Percentiles rank a stretch among this genome's conserved stretches.
Evolutionary conservation across 73 alveolate species (phyloP).

Genomic region (Paramecium caudatum): DNA sequence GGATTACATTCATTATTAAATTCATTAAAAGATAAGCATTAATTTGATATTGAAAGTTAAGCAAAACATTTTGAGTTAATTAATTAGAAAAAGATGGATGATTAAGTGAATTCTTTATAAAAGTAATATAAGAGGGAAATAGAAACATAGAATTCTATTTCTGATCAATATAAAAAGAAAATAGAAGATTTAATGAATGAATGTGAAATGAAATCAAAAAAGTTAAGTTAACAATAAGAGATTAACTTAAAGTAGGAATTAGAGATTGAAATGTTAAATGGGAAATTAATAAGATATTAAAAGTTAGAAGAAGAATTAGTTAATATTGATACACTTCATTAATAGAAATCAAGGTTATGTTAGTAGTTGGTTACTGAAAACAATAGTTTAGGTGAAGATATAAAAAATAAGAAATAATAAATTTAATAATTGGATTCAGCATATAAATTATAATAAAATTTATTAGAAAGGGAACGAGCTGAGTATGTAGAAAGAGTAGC

Average conservation of each 20-base stretch:
- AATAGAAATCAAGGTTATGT: slow-evolving; percentile 11
- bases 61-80: slow-evolving; percentile 52
- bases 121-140: slow-evolving; percentile 20
- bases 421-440: slow-evolving; percentile 1
- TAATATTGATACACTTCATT: slow-evolving; percentile 14
- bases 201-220: slow-evolving; percentile 32
- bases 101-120: background rate
- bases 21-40: slow-evolving; percentile 52
- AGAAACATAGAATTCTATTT: slow-evolving; percentile 53
- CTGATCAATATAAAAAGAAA: slow-evolving; percentile 42
- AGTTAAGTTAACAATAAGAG: background rate
- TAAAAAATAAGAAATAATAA: slow-evolving; percentile 11
- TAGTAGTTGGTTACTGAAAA: slow-evolving; percentile 4
- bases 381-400: slow-evolving; percentile 25
- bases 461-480: slow-evolving; percentile 11
- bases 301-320: slow-evolving; percentile 49
- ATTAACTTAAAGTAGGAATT: slow-evolving; percentile 16
- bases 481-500: background rate
- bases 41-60: slow-evolving; percentile 37
- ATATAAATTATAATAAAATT: background rate
- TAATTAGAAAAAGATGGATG: slow-evolving; percentile 55
- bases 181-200: slow-evolving; percentile 36
- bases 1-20: slow-evolving; percentile 55
- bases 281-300: slow-evolving; percentile 36
- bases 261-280: slow-evolving; percentile 42